A percentile compares a stretch with the other conserved stretches of the same genome.
phyloP scores from a whole-genome alignment of 768 basidiomycete species.

The Suillus americanus region DNA sequence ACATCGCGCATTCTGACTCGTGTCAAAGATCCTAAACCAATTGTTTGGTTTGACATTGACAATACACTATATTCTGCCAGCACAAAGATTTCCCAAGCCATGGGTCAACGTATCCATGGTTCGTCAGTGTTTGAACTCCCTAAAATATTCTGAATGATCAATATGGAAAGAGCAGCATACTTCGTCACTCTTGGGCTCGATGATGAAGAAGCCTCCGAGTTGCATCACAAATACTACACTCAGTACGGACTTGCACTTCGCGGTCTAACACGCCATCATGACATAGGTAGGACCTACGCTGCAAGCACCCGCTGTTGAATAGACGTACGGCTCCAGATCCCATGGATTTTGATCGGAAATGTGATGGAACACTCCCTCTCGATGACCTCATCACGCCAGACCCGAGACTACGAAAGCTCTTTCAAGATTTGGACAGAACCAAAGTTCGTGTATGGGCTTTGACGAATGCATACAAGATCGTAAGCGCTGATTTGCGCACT shows the following conservation, averaged over 20 bases:
- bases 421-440: conserved; percentile 75
- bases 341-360: conserved; percentile 80
- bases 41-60: conserved; percentile 86
- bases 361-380: conserved; percentile 81
- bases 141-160: not conserved
- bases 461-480: conserved; percentile 80
- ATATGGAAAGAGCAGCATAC: conserved; percentile 50
- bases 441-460: conserved; percentile 83
- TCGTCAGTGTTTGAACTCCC: conserved; percentile 13
- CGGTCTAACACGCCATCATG: conserved; percentile 73
- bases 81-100: conserved; percentile 70
- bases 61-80: conserved; percentile 85
- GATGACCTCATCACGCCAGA: conserved; percentile 75
- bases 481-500: conserved; percentile 34
- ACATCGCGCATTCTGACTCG: conserved; percentile 4
- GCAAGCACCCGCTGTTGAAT: not conserved
- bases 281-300: conserved; percentile 48
- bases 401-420: conserved; percentile 58
- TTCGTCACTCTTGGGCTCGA: conserved; percentile 69
- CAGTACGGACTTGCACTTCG: conserved; percentile 83
- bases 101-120: conserved; percentile 82
- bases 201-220: conserved; percentile 63
- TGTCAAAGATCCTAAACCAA: conserved; percentile 49
- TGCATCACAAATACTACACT: conserved; percentile 73
- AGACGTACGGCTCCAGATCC: conserved; percentile 51